Evolutionary conservation across 1,139 yeast genomes (phyloP), one percentile per base, ranked within the genome.

Genomic region (Suhomyces wounanorum): DNA sequence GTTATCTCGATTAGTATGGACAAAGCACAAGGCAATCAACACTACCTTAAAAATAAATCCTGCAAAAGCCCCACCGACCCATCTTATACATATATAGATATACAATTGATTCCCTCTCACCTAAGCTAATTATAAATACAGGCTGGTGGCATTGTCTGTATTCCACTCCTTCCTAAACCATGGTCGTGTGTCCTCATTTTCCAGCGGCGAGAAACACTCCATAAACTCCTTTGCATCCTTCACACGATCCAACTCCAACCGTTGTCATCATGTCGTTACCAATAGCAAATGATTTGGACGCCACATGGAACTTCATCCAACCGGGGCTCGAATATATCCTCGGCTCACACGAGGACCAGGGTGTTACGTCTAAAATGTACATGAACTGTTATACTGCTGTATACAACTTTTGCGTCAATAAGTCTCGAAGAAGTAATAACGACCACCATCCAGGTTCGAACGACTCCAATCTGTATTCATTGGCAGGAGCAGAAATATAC

Each of bases 401-500:
- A 57, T 95, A 92, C 74, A 92, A 92, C 71, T 94, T 89, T 67
- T 94, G 99, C 73, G 94, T 89, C 47, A 86, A 89, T 59, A 87
- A 87, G 59, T 85, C 94, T 31, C 78, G 88, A 52, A 66, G 57
- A 51, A 55, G 57, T 51, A 70, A 70, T 57, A 64, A 71, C 56
- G 56, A 68, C 45, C 49, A 55, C 58, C 25, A 45, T 30, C 55
- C 65, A 5, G 48, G 50, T 45, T 47, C 47, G 50, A 44, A 48
- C 37, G 47, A 48, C 36, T 65, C 65, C 68, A 75, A 66, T 55
- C 68, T 75, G n/a, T 67, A 77, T 60, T 73, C 75, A 41, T 68
- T 87, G 48, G 89, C 92, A 13, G 99, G 99, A 4, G 91, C 95
- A 39, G 98, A 92, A 61, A 84, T 94, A 43, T 94, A 94, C 68